Evolutionary conservation across 2,329 filamentous ascomycete genomes (phyloP).

Genomic region (Colletotrichum lini): DNA sequence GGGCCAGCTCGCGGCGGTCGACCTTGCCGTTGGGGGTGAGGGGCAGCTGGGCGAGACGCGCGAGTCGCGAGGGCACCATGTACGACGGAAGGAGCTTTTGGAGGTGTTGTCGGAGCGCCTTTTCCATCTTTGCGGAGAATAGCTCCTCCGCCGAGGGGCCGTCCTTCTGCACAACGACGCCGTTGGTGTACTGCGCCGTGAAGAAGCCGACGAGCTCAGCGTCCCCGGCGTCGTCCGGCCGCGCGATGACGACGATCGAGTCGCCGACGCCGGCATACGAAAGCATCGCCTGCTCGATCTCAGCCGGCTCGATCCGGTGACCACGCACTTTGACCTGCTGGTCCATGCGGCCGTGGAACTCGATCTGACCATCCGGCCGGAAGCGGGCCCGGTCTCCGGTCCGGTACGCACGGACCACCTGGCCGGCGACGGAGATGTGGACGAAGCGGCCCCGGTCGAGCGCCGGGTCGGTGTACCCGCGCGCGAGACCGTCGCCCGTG

Average conservation of each 20-base stretch:
- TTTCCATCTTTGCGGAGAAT: background rate
- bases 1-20: slow-evolving; percentile 38
- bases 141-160: background rate
- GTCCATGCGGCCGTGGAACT: slow-evolving; percentile 50
- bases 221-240: background rate
- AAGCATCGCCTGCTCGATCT: slow-evolving; percentile 46
- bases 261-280: slow-evolving; percentile 37
- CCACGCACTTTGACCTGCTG: slow-evolving; percentile 50
- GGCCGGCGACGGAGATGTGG: slow-evolving; percentile 21
- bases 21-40: slow-evolving; percentile 47
- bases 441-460: slow-evolving; percentile 42
- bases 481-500: slow-evolving; percentile 39
- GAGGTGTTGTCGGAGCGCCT: background rate
- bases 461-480: slow-evolving; percentile 44
- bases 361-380: slow-evolving; percentile 45
- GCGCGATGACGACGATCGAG: slow-evolving; percentile 42
- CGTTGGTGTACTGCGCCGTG: background rate
- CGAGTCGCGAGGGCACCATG: slow-evolving; percentile 47
- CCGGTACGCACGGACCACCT: slow-evolving; percentile 43
- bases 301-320: slow-evolving; percentile 48
- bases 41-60: slow-evolving; percentile 46
- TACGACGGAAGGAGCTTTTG: slow-evolving; percentile 36
- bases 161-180: background rate
- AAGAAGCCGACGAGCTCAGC: slow-evolving; percentile 1
- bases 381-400: slow-evolving; percentile 45